Conservation (phyloP, 1,139 yeast species). For the Insectozyma bohioensis region DNA sequence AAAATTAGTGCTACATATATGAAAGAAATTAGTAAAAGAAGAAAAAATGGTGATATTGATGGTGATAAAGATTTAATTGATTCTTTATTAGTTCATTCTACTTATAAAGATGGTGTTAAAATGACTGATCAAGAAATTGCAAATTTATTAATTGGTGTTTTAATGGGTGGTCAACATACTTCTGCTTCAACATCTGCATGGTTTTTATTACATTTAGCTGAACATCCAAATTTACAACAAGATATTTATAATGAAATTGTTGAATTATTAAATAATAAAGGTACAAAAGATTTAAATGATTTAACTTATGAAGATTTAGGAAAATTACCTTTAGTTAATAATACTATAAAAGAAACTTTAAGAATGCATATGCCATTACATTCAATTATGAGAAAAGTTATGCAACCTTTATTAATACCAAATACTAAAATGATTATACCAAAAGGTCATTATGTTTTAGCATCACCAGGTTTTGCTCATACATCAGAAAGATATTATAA, state of each 20-base stretch:
- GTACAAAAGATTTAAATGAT: conserved; percentile 47
- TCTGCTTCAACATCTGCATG: conserved; percentile 96
- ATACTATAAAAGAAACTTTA: conserved; percentile 86
- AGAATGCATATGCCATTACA: conserved; percentile 96
- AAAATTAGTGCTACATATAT: conserved; percentile 79
- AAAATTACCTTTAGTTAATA: conserved; percentile 76
- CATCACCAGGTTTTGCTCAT: conserved; percentile 91
- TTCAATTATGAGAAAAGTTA: conserved; percentile 91
- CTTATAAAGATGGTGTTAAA: conserved; percentile 87
- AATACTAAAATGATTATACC: conserved; percentile 82
- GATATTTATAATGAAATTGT: conserved; percentile 74
- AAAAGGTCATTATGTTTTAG: conserved; percentile 83
- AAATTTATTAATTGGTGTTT: conserved; percentile 86
- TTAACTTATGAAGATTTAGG: conserved; percentile 81
- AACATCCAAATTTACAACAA: conserved; percentile 79
- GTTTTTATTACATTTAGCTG: conserved; percentile 89
- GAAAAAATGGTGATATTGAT: conserved; percentile 67
- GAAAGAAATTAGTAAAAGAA: conserved; percentile 72
- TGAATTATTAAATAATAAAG: conserved; percentile 57
- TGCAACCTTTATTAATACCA: conserved; percentile 76
- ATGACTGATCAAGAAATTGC: conserved; percentile 97
- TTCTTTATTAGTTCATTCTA: conserved; percentile 74
- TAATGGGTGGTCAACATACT: conserved; percentile 99
- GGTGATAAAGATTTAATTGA: conserved; percentile 88
- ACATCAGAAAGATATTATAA: conserved; percentile 77